Percentiles rank a stretch among this genome's conserved stretches.
These are phyloP conservation scores for Paraglomus brasilianum DNA, from an alignment of 192 early-diverging fungal species.

Conservation along the genomic window DNA sequence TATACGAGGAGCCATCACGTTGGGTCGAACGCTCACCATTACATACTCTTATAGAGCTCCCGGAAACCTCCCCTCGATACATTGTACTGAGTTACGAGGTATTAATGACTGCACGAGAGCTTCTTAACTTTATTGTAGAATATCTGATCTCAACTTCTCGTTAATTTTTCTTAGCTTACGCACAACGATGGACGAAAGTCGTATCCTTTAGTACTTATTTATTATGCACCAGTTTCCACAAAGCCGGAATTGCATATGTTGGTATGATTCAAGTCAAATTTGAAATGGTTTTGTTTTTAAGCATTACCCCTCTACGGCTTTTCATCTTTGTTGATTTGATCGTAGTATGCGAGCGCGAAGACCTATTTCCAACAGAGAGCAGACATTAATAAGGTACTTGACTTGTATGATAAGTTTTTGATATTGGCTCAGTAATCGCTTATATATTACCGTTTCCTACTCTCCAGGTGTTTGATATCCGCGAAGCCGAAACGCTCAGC, in stretches of 20 bases:
- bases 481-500: conserved; percentile 64
- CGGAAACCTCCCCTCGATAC: conserved; percentile 66
- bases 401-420: neutral
- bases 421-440: neutral
- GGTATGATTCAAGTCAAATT: conserved; percentile 19
- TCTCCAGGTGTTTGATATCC: conserved; percentile 63
- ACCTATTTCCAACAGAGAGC: conserved; percentile 58
- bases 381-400: conserved; percentile 61
- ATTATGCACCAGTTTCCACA: conserved; percentile 55
- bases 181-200: conserved; percentile 65
- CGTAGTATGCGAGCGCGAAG: conserved; percentile 65
- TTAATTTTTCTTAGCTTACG: conserved; percentile 39
- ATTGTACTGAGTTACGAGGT: conserved; percentile 58
- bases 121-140: conserved; percentile 21
- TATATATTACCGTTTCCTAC: neutral
- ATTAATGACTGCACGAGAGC: neutral
- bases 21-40: neutral
- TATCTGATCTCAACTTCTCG: neutral
- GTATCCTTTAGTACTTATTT: conserved; percentile 74
- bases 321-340: conserved; percentile 13
- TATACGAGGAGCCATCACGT: neutral
- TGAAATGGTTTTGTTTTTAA: neutral
- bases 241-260: conserved; percentile 49
- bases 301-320: neutral
- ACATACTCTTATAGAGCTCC: conserved; percentile 41